Base-by-base conservation (phyloP, 148 eudicot genomes). In the Arbutus unedo region DNA sequence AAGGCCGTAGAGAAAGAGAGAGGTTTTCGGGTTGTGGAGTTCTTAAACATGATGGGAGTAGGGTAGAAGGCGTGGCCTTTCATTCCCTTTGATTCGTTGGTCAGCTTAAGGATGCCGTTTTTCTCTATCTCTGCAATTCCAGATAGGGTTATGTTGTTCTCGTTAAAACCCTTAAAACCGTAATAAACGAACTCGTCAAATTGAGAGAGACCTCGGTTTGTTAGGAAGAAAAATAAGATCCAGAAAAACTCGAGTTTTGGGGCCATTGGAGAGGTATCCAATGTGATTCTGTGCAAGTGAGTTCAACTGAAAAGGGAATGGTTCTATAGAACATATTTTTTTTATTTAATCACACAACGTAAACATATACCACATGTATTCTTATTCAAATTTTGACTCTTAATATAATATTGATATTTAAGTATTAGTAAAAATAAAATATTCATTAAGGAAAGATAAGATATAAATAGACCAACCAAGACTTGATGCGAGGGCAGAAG, bases 41-140 rank as follows among this genome's bases (percentile, higher is more conserved):
- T n/a, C n/a, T n/a, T n/a, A n/a, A n/a, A n/a, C n/a, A n/a, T n/a
- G n/a, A n/a, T n/a, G n/a, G n/a, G n/a, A n/a, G n/a, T n/a, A n/a
- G n/a, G n/a, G n/a, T n/a, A n/a, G n/a, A n/a, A 15, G 48, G 87
- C 91, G 55, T 87, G 93, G 8, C 93, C 91, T 38, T 67, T 72
- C 9, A 59, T 1, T 6, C 79, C 59, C 16, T 18, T 67, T 8
- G 84, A 76, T 0, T 80, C 75, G 74, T 86, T 88, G 72, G 92
- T 90, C 44, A 90, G 82, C 31, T 74, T 68, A 8, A 90, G 80
- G 55, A 88, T 53, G 19, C 85, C 90, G 68, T 85, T 79, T 44
- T 76, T 66, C 16, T 50, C 59, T 15, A 85, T 21, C 79, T 19
- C 56, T 16, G 89, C 85, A 6, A 45, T 41, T 44, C 81, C 85